Evolutionary conservation across 2,329 filamentous ascomycete genomes (phyloP), one percentile per base, ranked within the genome.

Genomic region (Ceratocystis smalleyi): DNA sequence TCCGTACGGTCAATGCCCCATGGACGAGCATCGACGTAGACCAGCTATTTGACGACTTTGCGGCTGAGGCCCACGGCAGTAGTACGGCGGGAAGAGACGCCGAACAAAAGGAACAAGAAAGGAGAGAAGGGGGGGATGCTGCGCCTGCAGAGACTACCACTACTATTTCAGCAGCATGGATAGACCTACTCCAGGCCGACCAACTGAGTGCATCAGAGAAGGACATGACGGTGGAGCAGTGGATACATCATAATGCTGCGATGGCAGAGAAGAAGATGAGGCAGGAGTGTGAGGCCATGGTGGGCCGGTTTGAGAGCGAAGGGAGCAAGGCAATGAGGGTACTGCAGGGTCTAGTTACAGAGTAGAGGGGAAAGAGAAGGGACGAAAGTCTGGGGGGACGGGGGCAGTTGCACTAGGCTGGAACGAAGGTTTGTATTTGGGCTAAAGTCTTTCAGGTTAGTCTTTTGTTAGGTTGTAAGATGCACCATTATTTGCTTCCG

Each of bases 161-260:
- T 22, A 60, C 12, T 8, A 55, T 70, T 80, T 85, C 68, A 84
- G 82, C 64, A 73, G 75, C 0, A 76, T 77, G 1, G 76, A 76
- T 19, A 74, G 75, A 59, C 8, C 75, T 83, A 30, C 72, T 86
- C 17, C 77, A 79, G 47, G 83, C 82, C 12, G 78, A 78, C 0
- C 81, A 81, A 15, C 75, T 99, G 63, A 86, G 82, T 1, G 87
- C 81, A 63, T 82, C 85, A 0, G 94, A 97, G 76, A 91, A 87
- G 77, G 78, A 81, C 45, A 96, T 99, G 91, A 92, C 85, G 4
- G 89, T 97, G 0, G 90, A 96, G 73, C 85, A 96, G 73, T 99
- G 92, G 90, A 87, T 99, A 47, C 78, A 85, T 65, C 82, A 86
- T 74, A 91, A 94, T 69, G 94, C 94, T 0, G 81, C 81, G 67